phyloP scores from a whole-genome alignment of 2,329 filamentous ascomycete species.

The Microascus cirrosus region DNA sequence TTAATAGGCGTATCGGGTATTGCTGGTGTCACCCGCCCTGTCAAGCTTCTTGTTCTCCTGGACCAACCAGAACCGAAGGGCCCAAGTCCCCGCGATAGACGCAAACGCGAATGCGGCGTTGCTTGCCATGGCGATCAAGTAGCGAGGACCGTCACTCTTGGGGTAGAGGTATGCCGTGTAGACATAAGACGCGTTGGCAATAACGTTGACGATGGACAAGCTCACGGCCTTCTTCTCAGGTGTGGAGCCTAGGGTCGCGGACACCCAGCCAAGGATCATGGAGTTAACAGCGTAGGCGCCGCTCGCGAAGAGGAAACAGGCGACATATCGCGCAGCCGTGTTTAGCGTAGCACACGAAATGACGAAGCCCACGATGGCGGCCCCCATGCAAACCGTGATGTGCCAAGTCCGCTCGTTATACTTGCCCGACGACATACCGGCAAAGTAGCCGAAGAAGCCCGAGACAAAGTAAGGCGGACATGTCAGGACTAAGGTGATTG shows the following conservation, averaged over 20 bases:
- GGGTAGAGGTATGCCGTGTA: constrained; percentile 36
- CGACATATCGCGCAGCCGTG: constrained; percentile 32
- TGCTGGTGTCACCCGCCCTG: constrained; percentile 3
- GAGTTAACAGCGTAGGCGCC: constrained; percentile 48
- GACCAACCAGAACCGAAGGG: constrained; percentile 8
- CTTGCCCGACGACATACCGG: constrained; percentile 8
- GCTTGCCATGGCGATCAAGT: constrained; percentile 22
- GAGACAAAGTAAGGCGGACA: constrained; percentile 13
- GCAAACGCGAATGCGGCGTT: constrained; percentile 8
- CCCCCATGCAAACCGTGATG: constrained; percentile 28
- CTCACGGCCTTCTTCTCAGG: constrained; percentile 36
- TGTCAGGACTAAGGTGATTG: constrained; percentile 15
- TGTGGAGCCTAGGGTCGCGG: constrained; percentile 23
- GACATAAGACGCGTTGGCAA: constrained; percentile 46
- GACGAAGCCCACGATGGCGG: constrained; percentile 32
- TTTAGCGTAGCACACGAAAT: constrained; percentile 23
- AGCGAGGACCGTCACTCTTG: constrained; percentile 38
- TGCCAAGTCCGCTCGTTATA: constrained; percentile 35
- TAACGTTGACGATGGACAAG: constrained; percentile 44
- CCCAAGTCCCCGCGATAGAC: constrained; percentile 8
- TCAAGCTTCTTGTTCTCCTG: constrained; percentile 7
- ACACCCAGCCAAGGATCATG: constrained; percentile 36
- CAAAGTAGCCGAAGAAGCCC: constrained; percentile 8
- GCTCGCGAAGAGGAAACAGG: constrained; percentile 31
- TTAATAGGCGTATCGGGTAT: constrained; percentile 10